Conservation (phyloP, 2,329 filamentous ascomycete species). For the Macrophomina tecta region DNA sequence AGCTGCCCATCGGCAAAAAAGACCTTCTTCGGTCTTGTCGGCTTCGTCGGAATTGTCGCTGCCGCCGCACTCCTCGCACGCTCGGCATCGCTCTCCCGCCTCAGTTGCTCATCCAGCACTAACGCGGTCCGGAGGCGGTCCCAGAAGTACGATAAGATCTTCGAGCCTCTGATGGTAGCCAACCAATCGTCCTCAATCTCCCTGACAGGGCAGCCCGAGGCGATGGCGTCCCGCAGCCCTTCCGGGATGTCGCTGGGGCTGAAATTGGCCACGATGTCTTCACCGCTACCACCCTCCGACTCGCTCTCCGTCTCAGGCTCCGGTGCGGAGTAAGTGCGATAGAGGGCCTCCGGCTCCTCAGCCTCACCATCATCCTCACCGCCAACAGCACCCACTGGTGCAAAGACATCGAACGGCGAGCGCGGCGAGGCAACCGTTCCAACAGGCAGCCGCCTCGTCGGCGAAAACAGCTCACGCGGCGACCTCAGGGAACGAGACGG, state of each 20-base stretch:
- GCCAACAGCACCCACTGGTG: neutral
- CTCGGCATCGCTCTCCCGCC: neutral
- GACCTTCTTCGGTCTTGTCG: neutral
- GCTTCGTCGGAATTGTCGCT: neutral
- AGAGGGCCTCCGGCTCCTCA: neutral
- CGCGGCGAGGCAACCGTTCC: too few relatives aligned
- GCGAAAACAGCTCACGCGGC: too few relatives aligned
- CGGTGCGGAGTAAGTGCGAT: neutral
- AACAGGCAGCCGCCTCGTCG: too few relatives aligned
- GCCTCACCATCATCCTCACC: neutral
- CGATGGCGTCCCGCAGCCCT: neutral
- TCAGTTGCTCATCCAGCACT: neutral
- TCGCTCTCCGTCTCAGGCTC: neutral
- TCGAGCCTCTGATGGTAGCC: neutral
- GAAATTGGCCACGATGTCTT: neutral
- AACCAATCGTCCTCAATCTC: neutral
- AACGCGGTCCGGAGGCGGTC: neutral
- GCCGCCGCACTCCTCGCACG: neutral
- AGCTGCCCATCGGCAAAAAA: neutral
- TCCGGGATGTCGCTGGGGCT: neutral
- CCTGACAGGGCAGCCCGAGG: neutral
- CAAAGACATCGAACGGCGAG: too few relatives aligned
- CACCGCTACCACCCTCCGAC: neutral
- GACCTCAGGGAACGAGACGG: too few relatives aligned
- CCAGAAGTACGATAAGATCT: neutral